Evolutionary conservation across 2,329 filamentous ascomycete species (phyloP).

Genomic region (Fusarium nygamai): DNA sequence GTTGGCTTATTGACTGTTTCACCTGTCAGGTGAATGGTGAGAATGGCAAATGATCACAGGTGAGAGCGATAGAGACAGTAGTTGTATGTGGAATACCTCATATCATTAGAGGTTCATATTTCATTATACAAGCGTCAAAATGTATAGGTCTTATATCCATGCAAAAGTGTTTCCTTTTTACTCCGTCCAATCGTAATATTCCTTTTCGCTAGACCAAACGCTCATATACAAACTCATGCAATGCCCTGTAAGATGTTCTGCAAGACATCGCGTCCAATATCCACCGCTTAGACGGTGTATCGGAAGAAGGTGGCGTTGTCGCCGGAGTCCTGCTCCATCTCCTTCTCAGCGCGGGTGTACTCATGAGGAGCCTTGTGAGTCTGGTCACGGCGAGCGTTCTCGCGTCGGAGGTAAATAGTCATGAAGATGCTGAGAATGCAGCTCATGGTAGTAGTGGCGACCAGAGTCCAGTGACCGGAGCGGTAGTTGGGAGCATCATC

Average conservation of each 20-base stretch:
- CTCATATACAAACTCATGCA: slow-evolving; percentile 36
- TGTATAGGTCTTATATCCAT: slow-evolving; percentile 22
- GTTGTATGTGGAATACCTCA: slow-evolving; percentile 17
- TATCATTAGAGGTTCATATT: slow-evolving; percentile 22
- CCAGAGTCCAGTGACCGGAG: slow-evolving; percentile 67
- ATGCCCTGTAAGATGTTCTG: slow-evolving; percentile 40
- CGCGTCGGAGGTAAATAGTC: slow-evolving; percentile 65
- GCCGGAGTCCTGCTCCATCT: slow-evolving; percentile 62
- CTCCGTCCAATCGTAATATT: slow-evolving; percentile 14
- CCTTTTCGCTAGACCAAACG: slow-evolving; percentile 21
- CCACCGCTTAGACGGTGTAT: slow-evolving; percentile 57
- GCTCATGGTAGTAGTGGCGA: slow-evolving; percentile 65
- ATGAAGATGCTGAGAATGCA: slow-evolving; percentile 62
- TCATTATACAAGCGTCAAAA: slow-evolving; percentile 22
- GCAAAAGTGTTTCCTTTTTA: slow-evolving; percentile 5
- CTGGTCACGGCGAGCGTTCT: slow-evolving; percentile 64
- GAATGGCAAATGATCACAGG: background rate
- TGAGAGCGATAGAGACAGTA: background rate
- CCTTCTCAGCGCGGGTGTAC: slow-evolving; percentile 64
- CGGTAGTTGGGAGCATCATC: slow-evolving; percentile 64
- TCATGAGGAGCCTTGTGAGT: slow-evolving; percentile 58
- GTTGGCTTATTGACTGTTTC: slow-evolving; percentile 10
- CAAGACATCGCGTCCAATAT: slow-evolving; percentile 15
- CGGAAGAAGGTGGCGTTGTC: slow-evolving; percentile 67
- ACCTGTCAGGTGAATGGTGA: background rate